These are phyloP conservation scores for Verticillium isaacii DNA, from an alignment of 2,329 filamentous ascomycete genomes.

Conservation along the genomic window DNA sequence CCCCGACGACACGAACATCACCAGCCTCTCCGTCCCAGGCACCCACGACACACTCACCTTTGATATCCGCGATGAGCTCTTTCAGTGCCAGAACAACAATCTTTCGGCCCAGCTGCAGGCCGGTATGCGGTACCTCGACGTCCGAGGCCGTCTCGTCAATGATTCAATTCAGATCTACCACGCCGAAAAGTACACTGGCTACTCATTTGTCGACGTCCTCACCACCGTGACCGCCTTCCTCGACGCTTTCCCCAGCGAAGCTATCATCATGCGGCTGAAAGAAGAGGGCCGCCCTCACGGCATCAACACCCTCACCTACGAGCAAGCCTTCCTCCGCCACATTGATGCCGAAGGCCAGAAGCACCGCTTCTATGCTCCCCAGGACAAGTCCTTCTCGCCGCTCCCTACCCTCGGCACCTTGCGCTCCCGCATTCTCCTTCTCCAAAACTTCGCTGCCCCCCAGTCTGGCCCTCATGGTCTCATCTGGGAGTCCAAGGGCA, in stretches of 20 bases:
- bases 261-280: constrained; percentile 46
- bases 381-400: constrained; percentile 9
- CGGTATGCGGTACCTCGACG: constrained; percentile 45
- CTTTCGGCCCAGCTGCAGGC: constrained; percentile 37
- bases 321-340: constrained; percentile 39
- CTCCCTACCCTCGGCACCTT: constrained; percentile 40
- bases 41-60: constrained; percentile 52
- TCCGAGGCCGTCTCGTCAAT: constrained; percentile 38
- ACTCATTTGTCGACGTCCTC: constrained; percentile 37
- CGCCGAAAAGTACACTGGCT: constrained; percentile 37
- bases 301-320: constrained; percentile 33
- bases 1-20: constrained; percentile 33
- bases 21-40: constrained; percentile 43
- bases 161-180: constrained; percentile 43
- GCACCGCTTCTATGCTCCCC: constrained; percentile 26
- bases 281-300: constrained; percentile 36
- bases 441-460: constrained; percentile 38
- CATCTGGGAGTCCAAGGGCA: constrained; percentile 37
- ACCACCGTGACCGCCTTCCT: constrained; percentile 40
- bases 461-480: constrained; percentile 31
- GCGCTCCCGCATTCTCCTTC: constrained; percentile 39
- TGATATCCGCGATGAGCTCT: constrained; percentile 24
- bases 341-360: constrained; percentile 25
- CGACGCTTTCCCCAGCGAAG: constrained; percentile 36
- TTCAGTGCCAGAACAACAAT: constrained; percentile 44